A percentile compares a stretch with the other conserved stretches of the same genome.
Conservation (phyloP, 1,139 yeast genomes). For the Lodderomyces beijingensis region DNA sequence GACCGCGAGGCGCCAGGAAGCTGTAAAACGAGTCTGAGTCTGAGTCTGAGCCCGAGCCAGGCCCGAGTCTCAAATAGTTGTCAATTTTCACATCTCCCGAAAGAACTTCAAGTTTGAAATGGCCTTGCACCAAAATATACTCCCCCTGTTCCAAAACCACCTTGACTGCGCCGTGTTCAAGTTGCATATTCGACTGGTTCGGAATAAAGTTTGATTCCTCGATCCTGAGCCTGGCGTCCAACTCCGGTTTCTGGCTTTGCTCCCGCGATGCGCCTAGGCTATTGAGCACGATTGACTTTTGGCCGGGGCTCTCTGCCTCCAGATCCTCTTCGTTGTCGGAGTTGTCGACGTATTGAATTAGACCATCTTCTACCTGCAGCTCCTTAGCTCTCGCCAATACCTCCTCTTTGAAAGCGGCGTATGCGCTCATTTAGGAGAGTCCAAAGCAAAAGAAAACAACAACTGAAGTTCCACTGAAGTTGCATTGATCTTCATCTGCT, state of each 20-base stretch:
- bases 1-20: conserved; percentile 50
- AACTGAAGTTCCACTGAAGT: no score
- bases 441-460: no score
- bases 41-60: conserved; percentile 21
- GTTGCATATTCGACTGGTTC: conserved; percentile 33
- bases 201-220: conserved; percentile 30
- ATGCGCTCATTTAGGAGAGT: conserved; percentile 60
- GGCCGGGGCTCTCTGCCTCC: not conserved
- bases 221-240: conserved; percentile 6
- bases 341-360: conserved; percentile 1
- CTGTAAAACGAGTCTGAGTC: conserved; percentile 17
- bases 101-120: conserved; percentile 46
- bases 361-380: conserved; percentile 16
- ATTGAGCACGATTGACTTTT: not conserved
- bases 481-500: no score
- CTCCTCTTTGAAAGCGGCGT: conserved; percentile 37
- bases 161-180: conserved; percentile 24
- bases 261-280: not conserved
- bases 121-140: conserved; percentile 55
- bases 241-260: conserved; percentile 6
- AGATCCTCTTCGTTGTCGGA: conserved; percentile 5
- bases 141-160: conserved; percentile 47
- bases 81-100: conserved; percentile 61
- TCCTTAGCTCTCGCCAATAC: no score
- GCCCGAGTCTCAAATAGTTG: conserved; percentile 42